A percentile compares a stretch with the other conserved stretches of the same genome.
These are phyloP conservation scores for Osmozyma mogii DNA, from an alignment of 805 yeast species.

Conservation along the genomic window DNA sequence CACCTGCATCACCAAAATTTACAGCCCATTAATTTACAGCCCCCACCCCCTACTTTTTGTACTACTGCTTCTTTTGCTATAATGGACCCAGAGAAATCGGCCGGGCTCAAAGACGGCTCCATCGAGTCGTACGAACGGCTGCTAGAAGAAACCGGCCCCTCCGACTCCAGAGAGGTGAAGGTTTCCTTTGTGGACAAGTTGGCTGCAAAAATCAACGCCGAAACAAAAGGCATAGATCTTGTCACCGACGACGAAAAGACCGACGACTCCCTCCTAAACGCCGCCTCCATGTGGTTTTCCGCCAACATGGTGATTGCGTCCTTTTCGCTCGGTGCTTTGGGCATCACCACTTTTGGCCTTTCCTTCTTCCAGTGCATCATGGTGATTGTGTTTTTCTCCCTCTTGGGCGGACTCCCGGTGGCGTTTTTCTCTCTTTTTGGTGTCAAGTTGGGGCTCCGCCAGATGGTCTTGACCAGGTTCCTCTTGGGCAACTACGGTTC, in stretches of 20 bases:
- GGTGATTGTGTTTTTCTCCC: slow-evolving; percentile 61
- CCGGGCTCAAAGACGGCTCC: not conserved
- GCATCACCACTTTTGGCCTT: slow-evolving; percentile 53
- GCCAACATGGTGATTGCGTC: slow-evolving; percentile 87
- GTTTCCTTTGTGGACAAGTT: slow-evolving; percentile 21
- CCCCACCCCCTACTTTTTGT: not conserved
- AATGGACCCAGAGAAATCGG: not conserved
- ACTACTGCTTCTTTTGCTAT: not conserved
- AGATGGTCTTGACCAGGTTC: slow-evolving; percentile 74
- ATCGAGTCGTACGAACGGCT: no score
- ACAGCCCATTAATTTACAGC: no score
- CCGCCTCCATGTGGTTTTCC: slow-evolving; percentile 86
- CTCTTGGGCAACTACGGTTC: slow-evolving; percentile 69
- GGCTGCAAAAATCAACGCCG: slow-evolving; percentile 33
- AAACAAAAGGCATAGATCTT: slow-evolving; percentile 68
- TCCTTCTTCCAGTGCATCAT: slow-evolving; percentile 68
- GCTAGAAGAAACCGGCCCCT: no score
- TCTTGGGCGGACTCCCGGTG: slow-evolving; percentile 69
- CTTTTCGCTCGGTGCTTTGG: slow-evolving; percentile 62
- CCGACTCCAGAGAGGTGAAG: no score
- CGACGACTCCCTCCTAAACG: slow-evolving; percentile 55
- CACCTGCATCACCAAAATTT: no score
- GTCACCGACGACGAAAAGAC: slow-evolving; percentile 73
- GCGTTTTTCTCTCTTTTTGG: slow-evolving; percentile 82
- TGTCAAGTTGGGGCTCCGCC: slow-evolving; percentile 78